phyloP scores from a whole-genome alignment of 257 asterid genomes.

The Anisodus acutangulus region DNA sequence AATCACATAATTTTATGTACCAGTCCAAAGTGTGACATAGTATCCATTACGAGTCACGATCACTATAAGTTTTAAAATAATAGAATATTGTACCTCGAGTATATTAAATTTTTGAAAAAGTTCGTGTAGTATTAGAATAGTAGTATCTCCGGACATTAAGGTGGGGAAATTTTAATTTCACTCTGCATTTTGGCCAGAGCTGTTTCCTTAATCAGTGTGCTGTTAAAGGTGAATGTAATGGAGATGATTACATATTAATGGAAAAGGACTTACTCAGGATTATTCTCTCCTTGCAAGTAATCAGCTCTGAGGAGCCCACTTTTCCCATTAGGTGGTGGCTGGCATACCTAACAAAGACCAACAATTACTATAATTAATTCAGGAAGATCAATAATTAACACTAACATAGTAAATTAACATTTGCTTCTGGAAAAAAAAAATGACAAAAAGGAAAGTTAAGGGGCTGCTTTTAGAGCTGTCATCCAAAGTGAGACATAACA shows the following conservation, averaged over 20 bases:
- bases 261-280: constrained; percentile 60
- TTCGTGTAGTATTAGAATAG: background rate
- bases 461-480: constrained; percentile 28
- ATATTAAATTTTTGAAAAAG: background rate
- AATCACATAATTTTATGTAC: background rate
- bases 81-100: background rate
- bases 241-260: background rate
- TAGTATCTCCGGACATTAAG: background rate
- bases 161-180: background rate
- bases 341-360: constrained; percentile 64
- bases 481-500: background rate
- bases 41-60: background rate
- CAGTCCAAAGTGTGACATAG: background rate
- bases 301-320: constrained; percentile 89
- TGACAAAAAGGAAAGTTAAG: background rate
- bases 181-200: background rate
- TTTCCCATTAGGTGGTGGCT: constrained; percentile 84
- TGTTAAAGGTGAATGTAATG: background rate
- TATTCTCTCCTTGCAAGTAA: constrained; percentile 62
- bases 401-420: background rate
- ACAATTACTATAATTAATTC: constrained; percentile 28
- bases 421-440: background rate
- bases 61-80: background rate
- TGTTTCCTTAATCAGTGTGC: constrained; percentile 19
- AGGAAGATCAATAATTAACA: constrained; percentile 27